Percentiles rank a stretch among this genome's conserved stretches.
These are phyloP conservation scores for Crithidia acanthocephali DNA, from an alignment of 208 protist genomes.

Conservation along the genomic window DNA sequence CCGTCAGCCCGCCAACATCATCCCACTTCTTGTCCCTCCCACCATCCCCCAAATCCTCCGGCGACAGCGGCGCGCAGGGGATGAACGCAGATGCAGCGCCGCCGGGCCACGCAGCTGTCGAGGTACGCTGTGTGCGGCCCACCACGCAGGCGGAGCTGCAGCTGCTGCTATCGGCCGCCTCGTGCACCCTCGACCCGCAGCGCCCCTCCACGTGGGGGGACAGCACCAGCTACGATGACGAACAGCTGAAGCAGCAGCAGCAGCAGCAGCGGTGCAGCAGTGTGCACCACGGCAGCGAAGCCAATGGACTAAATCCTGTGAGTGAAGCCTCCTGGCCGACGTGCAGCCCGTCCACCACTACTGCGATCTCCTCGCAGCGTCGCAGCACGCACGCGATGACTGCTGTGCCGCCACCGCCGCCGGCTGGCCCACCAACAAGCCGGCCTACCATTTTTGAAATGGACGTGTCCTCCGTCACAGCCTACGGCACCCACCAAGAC, in stretches of 20 bases:
- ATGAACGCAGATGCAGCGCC: too few relatives aligned
- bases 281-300: neutral
- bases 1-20: conserved; percentile 14
- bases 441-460: conserved; percentile 50
- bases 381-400: conserved; percentile 2
- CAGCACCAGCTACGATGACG: neutral
- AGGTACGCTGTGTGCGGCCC: neutral
- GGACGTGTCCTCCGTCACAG: conserved; percentile 53
- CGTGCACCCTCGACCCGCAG: conserved; percentile 20
- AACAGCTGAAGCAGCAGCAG: neutral
- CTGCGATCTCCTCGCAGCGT: neutral
- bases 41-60: conserved; percentile 27
- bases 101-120: too few relatives aligned
- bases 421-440: neutral
- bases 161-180: conserved; percentile 30
- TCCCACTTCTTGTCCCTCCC: conserved; percentile 23
- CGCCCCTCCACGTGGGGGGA: neutral
- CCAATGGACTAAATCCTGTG: neutral
- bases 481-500: conserved; percentile 68
- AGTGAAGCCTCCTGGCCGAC: conserved; percentile 11
- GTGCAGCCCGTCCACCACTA: conserved; percentile 7
- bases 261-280: neutral
- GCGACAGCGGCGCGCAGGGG: neutral
- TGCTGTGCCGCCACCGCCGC: neutral
- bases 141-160: conserved; percentile 33